These are phyloP conservation scores for Neoconidiobolus thromboides DNA, from an alignment of 371 early-diverging fungal genomes.

Conservation along the genomic window DNA sequence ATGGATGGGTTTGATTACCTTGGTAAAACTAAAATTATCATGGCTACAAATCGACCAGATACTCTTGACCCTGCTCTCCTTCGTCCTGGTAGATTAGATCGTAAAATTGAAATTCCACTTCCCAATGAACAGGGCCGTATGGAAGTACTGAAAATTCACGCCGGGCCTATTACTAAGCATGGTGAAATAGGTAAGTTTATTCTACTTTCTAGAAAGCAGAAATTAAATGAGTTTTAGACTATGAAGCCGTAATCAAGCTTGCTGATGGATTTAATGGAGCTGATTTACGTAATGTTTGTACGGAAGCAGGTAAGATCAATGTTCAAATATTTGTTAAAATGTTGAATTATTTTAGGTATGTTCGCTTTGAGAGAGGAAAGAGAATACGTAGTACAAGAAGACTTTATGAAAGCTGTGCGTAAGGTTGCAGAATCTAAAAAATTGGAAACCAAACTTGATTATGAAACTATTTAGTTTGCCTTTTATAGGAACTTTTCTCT, in stretches of 20 bases:
- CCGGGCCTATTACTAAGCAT: conserved; percentile 79
- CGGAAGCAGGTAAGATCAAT: conserved; percentile 70
- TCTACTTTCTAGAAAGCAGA: too few relatives aligned
- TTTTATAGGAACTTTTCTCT: too few relatives aligned
- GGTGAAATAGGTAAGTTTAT: conserved; percentile 35
- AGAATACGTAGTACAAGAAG: conserved; percentile 95
- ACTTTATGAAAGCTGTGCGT: conserved; percentile 98
- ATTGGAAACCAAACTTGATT: conserved; percentile 95
- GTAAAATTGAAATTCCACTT: conserved; percentile 98
- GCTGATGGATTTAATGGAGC: conserved; percentile 99
- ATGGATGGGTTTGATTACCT: conserved; percentile 99
- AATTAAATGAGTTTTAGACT: conserved; percentile 33
- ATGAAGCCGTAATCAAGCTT: conserved; percentile 95
- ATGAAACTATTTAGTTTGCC: conserved; percentile 26
- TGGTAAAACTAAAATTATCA: conserved; percentile 97
- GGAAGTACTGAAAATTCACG: conserved; percentile 97
- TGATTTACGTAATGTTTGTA: conserved; percentile 98
- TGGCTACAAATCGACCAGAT: conserved; percentile 99
- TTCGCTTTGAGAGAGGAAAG: conserved; percentile 99
- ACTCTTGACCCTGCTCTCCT: conserved; percentile 97
- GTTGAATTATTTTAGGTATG: conserved; percentile 28
- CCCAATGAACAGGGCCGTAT: conserved; percentile 71
- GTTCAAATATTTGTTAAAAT: too few relatives aligned
- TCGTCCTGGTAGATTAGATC: conserved; percentile 94
- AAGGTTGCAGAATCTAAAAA: conserved; percentile 98